Evolutionary conservation across 2,329 filamentous ascomycete genomes (phyloP), one percentile per base, ranked within the genome.

Genomic region (Fusarium sp.): DNA sequence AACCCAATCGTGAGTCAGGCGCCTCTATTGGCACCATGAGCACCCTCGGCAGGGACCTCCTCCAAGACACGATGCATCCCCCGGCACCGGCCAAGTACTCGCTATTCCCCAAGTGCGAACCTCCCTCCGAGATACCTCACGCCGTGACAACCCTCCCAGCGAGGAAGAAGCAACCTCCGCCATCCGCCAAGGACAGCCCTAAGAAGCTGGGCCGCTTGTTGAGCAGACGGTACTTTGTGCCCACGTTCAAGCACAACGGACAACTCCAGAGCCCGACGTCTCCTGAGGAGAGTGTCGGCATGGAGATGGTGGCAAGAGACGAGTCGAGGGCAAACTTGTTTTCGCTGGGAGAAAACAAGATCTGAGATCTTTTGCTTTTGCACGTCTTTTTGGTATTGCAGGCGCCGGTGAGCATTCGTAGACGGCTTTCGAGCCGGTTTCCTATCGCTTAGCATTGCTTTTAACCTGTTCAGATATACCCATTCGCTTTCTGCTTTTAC

Each of bases 1-100:
- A 57, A 8, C 14, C n/a, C 25, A 45, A 37, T 15, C 15, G 20
- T 32, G 33, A 27, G 33, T 37, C 35, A 40, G 35, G 6, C 32
- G 30, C 54, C 33, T 78, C 76, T 10, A 37, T n/a, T 30, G 70
- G 67, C 17, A 73, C 74, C 2, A 76, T 79, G 72, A 79, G 77
- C 38, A 78, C 74, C 4, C 66, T 79, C 10, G 72, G 72, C 37
- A 70, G 62, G 47, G 67, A 74, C 22, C 74, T 78, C 12, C 58
- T 76, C 37, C 43, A 30, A 10, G 77, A 79, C 57, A 76, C 76
- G 35, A 76, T 75, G 72, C 69, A 69, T 15, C 50, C 70, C 3
- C 69, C 70, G 2, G 12, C 65, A 6, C 59, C 70, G 33, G 25
- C 54, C 22, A 67, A 64, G 33, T 73, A 70, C 68, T 56, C 43